Evolutionary conservation across 192 early-diverging fungal genomes (phyloP).

Genomic region (Podochytrium sp.): DNA sequence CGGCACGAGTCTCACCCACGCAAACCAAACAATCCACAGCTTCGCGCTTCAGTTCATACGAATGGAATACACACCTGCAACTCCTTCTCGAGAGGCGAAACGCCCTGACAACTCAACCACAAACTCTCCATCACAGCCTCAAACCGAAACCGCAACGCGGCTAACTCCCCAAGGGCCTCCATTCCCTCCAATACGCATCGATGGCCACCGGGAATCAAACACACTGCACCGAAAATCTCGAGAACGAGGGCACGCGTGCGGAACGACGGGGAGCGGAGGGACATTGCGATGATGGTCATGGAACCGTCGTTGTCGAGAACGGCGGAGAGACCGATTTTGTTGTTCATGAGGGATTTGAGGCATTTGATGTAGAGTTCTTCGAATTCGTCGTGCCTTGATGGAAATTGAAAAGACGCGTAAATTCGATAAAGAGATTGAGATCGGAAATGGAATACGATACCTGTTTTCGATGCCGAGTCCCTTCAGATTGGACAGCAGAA

Average conservation of each 20-base stretch:
- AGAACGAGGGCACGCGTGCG: slow-evolving; percentile 52
- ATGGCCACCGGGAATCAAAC: slow-evolving; percentile 60
- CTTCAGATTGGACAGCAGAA: slow-evolving; percentile 48
- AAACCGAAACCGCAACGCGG: slow-evolving; percentile 45
- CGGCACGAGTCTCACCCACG: too few relatives aligned
- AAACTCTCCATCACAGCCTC: slow-evolving; percentile 48
- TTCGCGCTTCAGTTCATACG: too few relatives aligned
- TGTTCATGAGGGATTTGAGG: slow-evolving; percentile 62
- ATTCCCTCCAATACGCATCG: slow-evolving; percentile 50
- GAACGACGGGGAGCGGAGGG: slow-evolving; percentile 48
- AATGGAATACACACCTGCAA: slow-evolving; percentile 42
- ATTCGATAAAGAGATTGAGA: neutral
- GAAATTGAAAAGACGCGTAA: neutral
- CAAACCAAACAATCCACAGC: slow-evolving; percentile 6
- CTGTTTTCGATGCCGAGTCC: slow-evolving; percentile 44
- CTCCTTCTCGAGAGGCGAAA: slow-evolving; percentile 50
- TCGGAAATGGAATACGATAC: neutral
- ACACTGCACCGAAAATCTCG: slow-evolving; percentile 59
- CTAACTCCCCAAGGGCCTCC: slow-evolving; percentile 42
- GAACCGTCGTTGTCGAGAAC: slow-evolving; percentile 50
- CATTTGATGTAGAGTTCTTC: slow-evolving; percentile 63
- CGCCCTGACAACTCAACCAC: slow-evolving; percentile 49
- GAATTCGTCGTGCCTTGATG: slow-evolving; percentile 50
- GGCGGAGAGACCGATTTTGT: slow-evolving; percentile 57
- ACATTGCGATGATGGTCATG: slow-evolving; percentile 54